These are phyloP conservation scores for Populus davidiana DNA, from an alignment of 345 rosid genomes.

Conservation along the genomic window DNA sequence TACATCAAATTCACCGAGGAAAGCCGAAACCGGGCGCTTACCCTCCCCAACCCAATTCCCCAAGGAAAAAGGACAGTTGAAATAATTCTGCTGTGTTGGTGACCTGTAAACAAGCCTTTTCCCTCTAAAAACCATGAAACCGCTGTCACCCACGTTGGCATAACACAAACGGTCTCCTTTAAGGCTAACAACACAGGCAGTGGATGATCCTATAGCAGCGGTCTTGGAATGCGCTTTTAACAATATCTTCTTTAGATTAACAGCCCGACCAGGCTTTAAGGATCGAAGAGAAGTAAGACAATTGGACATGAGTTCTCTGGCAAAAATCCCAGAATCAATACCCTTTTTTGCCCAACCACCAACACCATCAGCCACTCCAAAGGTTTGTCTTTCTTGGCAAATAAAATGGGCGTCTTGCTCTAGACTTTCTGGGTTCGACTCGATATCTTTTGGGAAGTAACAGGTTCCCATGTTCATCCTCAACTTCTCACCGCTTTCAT, in stretches of 20 bases:
- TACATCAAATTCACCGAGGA: background rate
- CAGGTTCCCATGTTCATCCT: background rate
- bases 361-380: slow-evolving; percentile 31
- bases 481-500: background rate
- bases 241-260: slow-evolving; percentile 4
- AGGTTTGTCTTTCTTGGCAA: background rate
- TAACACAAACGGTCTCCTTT: background rate
- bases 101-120: slow-evolving; percentile 3
- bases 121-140: slow-evolving; percentile 22
- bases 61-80: slow-evolving; percentile 24
- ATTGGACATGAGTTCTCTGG: slow-evolving; percentile 20
- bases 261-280: background rate
- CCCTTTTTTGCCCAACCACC: slow-evolving; percentile 21
- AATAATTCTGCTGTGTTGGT: slow-evolving; percentile 4
- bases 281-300: background rate
- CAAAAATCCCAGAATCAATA: slow-evolving; percentile 12
- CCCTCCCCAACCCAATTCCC: background rate
- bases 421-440: background rate
- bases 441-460: slow-evolving; percentile 9
- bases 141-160: slow-evolving; percentile 30
- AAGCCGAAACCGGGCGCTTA: background rate
- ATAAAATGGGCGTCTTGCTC: slow-evolving; percentile 29
- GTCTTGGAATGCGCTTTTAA: slow-evolving; percentile 12
- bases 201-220: slow-evolving; percentile 17
- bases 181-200: slow-evolving; percentile 17